A percentile compares a stretch with the other conserved stretches of the same genome.
These are phyloP conservation scores for Penicillium dipodomyicola DNA, from an alignment of 495 filamentous ascomycete genomes.

Conservation along the genomic window DNA sequence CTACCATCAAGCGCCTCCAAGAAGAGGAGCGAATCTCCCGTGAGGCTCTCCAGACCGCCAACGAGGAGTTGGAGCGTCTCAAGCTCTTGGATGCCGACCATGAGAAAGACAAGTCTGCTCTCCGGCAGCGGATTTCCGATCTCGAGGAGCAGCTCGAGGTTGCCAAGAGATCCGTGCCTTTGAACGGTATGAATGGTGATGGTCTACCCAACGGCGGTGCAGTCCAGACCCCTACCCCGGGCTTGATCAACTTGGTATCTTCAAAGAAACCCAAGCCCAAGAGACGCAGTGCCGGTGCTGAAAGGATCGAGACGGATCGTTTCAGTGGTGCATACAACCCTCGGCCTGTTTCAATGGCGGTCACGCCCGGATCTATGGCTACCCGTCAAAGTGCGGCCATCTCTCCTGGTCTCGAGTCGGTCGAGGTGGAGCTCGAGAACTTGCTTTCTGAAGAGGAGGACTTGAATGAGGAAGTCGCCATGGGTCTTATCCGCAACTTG, in stretches of 20 bases:
- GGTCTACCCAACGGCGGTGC: slow-evolving; percentile 60
- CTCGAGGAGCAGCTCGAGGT: slow-evolving; percentile 90
- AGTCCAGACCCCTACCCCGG: slow-evolving; percentile 56
- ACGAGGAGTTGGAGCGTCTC: slow-evolving; percentile 71
- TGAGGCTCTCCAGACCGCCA: slow-evolving; percentile 72
- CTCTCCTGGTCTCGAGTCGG: slow-evolving; percentile 76
- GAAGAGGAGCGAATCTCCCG: slow-evolving; percentile 82
- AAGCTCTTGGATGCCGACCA: slow-evolving; percentile 65
- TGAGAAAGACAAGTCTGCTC: slow-evolving; percentile 77
- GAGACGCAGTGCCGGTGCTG: slow-evolving; percentile 88
- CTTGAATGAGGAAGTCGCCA: slow-evolving; percentile 91
- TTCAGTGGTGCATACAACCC: slow-evolving; percentile 92
- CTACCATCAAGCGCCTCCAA: slow-evolving; percentile 87
- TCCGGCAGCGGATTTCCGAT: slow-evolving; percentile 83
- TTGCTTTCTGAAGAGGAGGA: slow-evolving; percentile 93
- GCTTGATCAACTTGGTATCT: slow-evolving; percentile 93
- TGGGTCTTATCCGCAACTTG: slow-evolving; percentile 92
- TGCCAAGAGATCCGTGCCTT: slow-evolving; percentile 65
- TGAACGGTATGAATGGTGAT: slow-evolving; percentile 59
- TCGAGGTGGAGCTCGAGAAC: slow-evolving; percentile 90
- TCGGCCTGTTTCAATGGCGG: slow-evolving; percentile 90
- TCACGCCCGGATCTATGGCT: slow-evolving; percentile 55
- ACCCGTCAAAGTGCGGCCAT: slow-evolving; percentile 68
- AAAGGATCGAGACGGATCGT: slow-evolving; percentile 75
- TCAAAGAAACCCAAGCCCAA: slow-evolving; percentile 98